Base-by-base conservation (phyloP, 305 asterid species). In the Solanum hybrid region DNA sequence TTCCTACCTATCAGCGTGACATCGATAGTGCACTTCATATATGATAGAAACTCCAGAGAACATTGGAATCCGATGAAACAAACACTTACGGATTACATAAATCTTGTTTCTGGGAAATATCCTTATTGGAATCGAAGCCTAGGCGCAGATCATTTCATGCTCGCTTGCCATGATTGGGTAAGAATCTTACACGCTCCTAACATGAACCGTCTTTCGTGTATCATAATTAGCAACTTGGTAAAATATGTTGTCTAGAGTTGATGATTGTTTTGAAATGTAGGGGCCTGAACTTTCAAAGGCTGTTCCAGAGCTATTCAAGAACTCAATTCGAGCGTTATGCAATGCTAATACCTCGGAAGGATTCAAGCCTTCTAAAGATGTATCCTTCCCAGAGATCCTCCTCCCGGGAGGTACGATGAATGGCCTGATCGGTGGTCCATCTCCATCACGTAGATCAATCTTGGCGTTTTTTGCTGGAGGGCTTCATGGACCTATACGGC, bases 111-210 rank as follows among this genome's bases (percentile, higher is more conserved):
- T 0, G 64, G n/a, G 5, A 93, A 92, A 71, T 96, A 97, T 85
- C 98, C 95, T 17, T 94, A 90, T 29, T 97, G 99, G 99, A 97
- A 96, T 86, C 95, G 97, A 72, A 96, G 97, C 94, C 93, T 92
- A 1, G 99, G 98, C 7, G 91, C 94, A 0, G 99, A 97, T 92
- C 98, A 97, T 85, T 92, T 97, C 94, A 93, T 97, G 95, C 98
- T 97, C 31, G 92, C 99, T 78, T 97, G 98, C 94, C 99, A 97
- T 88, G 99, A 97, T 90, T 97, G 99, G 99, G 98, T 97, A 92
- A 73, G 73, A 31, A 26, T 37, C 11, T n/a, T 34, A 7, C 8
- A 66, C 9, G 4, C 22, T 51, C 66, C 66, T 6, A 51, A 51
- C n/a, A 31, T 20, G 36, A 11, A 16, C 24, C 26, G n/a, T 29